Conservation (phyloP, 345 rosid species). For the Hibiscus syriacus region DNA sequence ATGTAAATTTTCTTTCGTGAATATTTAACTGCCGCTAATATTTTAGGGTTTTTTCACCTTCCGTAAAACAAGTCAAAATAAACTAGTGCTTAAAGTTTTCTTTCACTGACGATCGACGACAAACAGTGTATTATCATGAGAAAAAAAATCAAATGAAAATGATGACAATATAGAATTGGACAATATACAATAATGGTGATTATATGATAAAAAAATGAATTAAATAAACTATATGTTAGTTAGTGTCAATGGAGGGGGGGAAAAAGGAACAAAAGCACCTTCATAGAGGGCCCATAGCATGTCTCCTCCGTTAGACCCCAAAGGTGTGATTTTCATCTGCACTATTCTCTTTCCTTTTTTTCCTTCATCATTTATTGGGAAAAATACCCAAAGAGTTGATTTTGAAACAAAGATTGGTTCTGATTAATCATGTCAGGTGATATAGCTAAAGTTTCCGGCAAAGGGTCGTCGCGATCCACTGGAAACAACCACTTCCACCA, state of each 20-base stretch:
- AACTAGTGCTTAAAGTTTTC: too few species aligned
- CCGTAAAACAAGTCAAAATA: too few species aligned
- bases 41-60: neutral
- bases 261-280: constrained; percentile 29
- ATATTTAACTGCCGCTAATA: too few species aligned
- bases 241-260: constrained; percentile 14
- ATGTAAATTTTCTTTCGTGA: neutral
- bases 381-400: constrained; percentile 15
- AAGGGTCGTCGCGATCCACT: constrained; percentile 40
- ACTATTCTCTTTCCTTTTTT: constrained; percentile 10
- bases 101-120: too few species aligned
- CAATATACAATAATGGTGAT: neutral
- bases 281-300: constrained; percentile 44
- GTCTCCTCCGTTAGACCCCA: constrained; percentile 39
- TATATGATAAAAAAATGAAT: neutral
- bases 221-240: constrained; percentile 3
- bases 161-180: constrained; percentile 10
- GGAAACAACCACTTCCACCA: too few species aligned
- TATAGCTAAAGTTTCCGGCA: constrained; percentile 23
- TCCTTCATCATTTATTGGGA: neutral
- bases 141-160: constrained; percentile 3
- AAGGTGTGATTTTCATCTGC: constrained; percentile 45
- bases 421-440: constrained; percentile 26
- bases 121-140: neutral
- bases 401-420: neutral